phyloP scores from a whole-genome alignment of 495 filamentous ascomycete species.

The Penicillium lagena region DNA sequence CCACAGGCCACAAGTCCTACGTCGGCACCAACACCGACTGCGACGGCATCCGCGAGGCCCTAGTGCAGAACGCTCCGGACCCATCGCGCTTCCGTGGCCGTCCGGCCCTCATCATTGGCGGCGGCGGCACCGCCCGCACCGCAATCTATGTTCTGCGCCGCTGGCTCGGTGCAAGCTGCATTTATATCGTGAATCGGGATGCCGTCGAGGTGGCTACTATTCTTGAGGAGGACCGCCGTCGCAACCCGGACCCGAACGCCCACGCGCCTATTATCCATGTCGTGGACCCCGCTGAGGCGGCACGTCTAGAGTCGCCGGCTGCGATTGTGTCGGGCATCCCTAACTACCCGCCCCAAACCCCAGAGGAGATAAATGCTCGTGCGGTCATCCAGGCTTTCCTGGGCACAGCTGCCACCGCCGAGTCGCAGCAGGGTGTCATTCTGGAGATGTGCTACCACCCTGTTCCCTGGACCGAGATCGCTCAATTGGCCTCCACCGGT shows the following conservation, averaged over 20 bases:
- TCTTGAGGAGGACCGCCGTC: slow-evolving; percentile 39
- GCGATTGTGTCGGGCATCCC: slow-evolving; percentile 63
- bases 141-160: slow-evolving; percentile 63
- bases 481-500: slow-evolving; percentile 41
- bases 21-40: slow-evolving; percentile 74
- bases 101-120: slow-evolving; percentile 57
- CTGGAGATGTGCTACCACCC: slow-evolving; percentile 81
- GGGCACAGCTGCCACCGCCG: slow-evolving; percentile 13
- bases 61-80: slow-evolving; percentile 50
- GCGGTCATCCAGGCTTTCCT: slow-evolving; percentile 51
- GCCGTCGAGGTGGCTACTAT: slow-evolving; percentile 55
- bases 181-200: slow-evolving; percentile 70
- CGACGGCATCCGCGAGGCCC: slow-evolving; percentile 63
- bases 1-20: slow-evolving; percentile 34
- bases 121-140: slow-evolving; percentile 63
- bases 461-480: slow-evolving; percentile 58
- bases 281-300: slow-evolving; percentile 47
- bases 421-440: slow-evolving; percentile 53
- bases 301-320: slow-evolving; percentile 47
- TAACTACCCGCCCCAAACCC: slow-evolving; percentile 57
- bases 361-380: slow-evolving; percentile 50
- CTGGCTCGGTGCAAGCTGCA: slow-evolving; percentile 54
- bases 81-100: slow-evolving; percentile 39
- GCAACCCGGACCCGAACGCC: slow-evolving; percentile 30
- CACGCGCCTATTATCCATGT: slow-evolving; percentile 49